Conservation (phyloP, 2,329 filamentous ascomycete genomes). For the Aschersonia sp. region DNA sequence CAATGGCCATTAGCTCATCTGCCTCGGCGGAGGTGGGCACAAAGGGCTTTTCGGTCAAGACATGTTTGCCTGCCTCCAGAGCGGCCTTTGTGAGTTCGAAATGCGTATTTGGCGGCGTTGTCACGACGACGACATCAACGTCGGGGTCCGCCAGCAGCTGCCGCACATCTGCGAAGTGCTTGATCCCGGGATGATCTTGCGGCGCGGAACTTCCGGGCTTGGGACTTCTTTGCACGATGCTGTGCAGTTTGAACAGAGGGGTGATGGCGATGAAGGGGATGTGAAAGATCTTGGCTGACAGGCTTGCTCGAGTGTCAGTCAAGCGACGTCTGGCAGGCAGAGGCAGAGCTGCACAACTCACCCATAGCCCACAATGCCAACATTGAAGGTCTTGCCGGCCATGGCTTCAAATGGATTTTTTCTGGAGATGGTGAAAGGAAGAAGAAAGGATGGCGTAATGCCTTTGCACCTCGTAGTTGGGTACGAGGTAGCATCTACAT, state of each 20-base stretch:
- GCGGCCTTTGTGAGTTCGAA: conserved; percentile 49
- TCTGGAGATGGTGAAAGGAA: background rate
- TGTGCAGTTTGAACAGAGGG: conserved; percentile 51
- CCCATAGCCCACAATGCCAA: conserved; percentile 38
- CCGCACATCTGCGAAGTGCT: conserved; percentile 48
- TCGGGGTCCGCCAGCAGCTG: conserved; percentile 49
- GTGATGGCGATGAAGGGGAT: conserved; percentile 61
- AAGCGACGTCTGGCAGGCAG: background rate
- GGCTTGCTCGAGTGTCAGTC: conserved; percentile 16
- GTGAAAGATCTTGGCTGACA: conserved; percentile 68
- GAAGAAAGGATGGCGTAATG: background rate
- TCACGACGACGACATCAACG: conserved; percentile 57
- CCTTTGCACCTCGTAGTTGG: too few relatives aligned
- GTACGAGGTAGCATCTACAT: too few relatives aligned
- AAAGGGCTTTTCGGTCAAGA: conserved; percentile 74
- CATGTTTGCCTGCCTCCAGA: conserved; percentile 59
- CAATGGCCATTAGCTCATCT: conserved; percentile 41
- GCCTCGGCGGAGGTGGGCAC: conserved; percentile 58
- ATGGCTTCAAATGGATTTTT: conserved; percentile 7
- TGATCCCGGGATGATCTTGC: conserved; percentile 49
- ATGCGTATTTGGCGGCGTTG: conserved; percentile 59
- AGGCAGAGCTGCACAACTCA: conserved; percentile 11
- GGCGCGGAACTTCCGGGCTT: conserved; percentile 50
- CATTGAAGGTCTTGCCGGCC: conserved; percentile 28
- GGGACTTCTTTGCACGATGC: conserved; percentile 62